A percentile compares a stretch with the other conserved stretches of the same genome.
Evolutionary conservation across 2,329 filamentous ascomycete species (phyloP).

Genomic region (Microdochium bolleyi): DNA sequence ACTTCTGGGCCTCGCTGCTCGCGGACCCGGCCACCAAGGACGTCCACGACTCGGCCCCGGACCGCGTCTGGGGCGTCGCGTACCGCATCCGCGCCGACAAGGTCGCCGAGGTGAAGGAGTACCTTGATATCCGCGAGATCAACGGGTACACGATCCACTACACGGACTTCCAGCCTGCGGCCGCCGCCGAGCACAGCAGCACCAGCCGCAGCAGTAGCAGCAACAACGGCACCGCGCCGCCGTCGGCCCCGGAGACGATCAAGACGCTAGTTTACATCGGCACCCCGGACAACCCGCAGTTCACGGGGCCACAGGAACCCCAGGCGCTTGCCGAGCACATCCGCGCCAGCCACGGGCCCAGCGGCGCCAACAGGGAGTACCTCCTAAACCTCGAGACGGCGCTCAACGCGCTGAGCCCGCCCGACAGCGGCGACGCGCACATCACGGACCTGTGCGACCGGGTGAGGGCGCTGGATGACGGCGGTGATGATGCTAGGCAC

Average conservation of each 20-base stretch:
- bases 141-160: slow-evolving; percentile 95
- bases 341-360: slow-evolving; percentile 66
- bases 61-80: slow-evolving; percentile 82
- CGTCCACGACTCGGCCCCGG: slow-evolving; percentile 53
- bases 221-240: background rate
- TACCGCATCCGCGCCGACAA: slow-evolving; percentile 71
- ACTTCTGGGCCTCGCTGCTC: slow-evolving; percentile 68
- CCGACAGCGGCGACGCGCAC: slow-evolving; percentile 73
- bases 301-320: slow-evolving; percentile 76
- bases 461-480: slow-evolving; percentile 54
- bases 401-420: slow-evolving; percentile 58
- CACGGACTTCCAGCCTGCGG: slow-evolving; percentile 66
- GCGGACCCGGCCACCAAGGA: background rate
- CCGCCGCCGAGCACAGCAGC: slow-evolving; percentile 19
- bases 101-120: slow-evolving; percentile 75
- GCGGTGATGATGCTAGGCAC: slow-evolving; percentile 8
- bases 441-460: slow-evolving; percentile 72
- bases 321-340: slow-evolving; percentile 76
- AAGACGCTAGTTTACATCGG: slow-evolving; percentile 82
- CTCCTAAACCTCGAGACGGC: slow-evolving; percentile 72
- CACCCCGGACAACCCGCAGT: slow-evolving; percentile 86
- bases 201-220: background rate
- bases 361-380: slow-evolving; percentile 86
- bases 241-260: slow-evolving; percentile 30
- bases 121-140: slow-evolving; percentile 94